These are phyloP conservation scores for Allium sativum DNA, from an alignment of 106 monocot species.

Conservation along the genomic window DNA sequence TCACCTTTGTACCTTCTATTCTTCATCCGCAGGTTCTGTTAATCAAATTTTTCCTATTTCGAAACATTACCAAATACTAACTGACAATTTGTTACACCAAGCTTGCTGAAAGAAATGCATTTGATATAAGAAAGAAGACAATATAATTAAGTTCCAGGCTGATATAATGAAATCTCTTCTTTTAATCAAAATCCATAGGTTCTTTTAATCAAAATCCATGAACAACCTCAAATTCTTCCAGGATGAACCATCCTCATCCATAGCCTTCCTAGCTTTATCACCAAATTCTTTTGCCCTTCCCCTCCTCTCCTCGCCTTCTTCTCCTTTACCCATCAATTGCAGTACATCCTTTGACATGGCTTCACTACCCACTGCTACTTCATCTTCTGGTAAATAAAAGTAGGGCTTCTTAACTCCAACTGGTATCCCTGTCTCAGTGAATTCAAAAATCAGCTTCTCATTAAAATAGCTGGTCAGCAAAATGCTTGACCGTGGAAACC, in stretches of 20 bases:
- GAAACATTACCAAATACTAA: too few relatives aligned
- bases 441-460: neutral
- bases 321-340: neutral
- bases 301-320: slow-evolving; percentile 1
- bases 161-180: too few relatives aligned
- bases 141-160: too few relatives aligned
- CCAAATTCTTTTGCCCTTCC: neutral
- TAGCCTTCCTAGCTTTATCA: neutral
- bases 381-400: neutral
- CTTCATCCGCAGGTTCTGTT: too few relatives aligned
- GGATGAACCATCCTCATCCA: slow-evolving; percentile 4
- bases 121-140: too few relatives aligned
- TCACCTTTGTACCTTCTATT: too few relatives aligned
- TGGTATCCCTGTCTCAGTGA: neutral
- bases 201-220: neutral
- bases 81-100: too few relatives aligned
- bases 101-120: too few relatives aligned
- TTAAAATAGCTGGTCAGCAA: neutral
- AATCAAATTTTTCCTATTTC: too few relatives aligned
- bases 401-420: neutral
- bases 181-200: too few relatives aligned
- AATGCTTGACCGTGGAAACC: too few relatives aligned
- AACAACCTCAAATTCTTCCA: neutral
- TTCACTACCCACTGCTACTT: slow-evolving; percentile 2
- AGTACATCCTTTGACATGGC: neutral